These are phyloP conservation scores for Aspergillus indologenus DNA, from an alignment of 495 filamentous ascomycete genomes.

Conservation along the genomic window DNA sequence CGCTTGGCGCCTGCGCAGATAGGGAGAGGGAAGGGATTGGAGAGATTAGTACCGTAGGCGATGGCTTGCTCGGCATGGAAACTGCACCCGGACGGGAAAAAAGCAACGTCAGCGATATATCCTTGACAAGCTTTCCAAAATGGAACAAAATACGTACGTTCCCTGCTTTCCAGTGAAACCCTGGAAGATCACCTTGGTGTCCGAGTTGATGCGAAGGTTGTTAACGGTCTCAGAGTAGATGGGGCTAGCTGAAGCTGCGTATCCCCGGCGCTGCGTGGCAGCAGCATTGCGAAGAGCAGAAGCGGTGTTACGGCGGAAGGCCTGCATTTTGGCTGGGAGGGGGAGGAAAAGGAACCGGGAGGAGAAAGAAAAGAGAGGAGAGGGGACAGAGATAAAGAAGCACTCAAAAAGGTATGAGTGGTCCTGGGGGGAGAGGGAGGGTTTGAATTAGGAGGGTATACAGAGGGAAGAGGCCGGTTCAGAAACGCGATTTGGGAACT, in stretches of 20 bases:
- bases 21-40: conserved; percentile 9
- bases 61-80: conserved; percentile 99
- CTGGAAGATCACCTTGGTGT: conserved; percentile 95
- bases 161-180: conserved; percentile 98
- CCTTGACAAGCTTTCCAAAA: conserved; percentile 4
- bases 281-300: conserved; percentile 49
- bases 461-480: conserved; percentile 15
- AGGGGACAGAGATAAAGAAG: conserved; percentile 15
- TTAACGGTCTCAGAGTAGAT: conserved; percentile 78
- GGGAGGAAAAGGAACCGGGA: conserved; percentile 11
- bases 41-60: conserved; percentile 72
- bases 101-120: conserved; percentile 38
- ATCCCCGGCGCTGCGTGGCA: conserved; percentile 57
- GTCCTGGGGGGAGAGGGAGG: conserved; percentile 2
- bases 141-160: conserved; percentile 68
- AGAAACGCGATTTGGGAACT: conserved; percentile 26
- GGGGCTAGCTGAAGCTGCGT: conserved; percentile 56
- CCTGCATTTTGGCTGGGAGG: conserved; percentile 45
- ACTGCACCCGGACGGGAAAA: conserved; percentile 45
- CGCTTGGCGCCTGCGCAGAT: conserved; percentile 15
- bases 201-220: conserved; percentile 86
- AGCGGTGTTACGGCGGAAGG: conserved; percentile 49
- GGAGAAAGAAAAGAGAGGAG: conserved; percentile 19
- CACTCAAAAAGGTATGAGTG: conserved; percentile 9
- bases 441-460: conserved; percentile 12